Conservation (phyloP, 257 asterid genomes). For the Lithospermum erythrorhizon region DNA sequence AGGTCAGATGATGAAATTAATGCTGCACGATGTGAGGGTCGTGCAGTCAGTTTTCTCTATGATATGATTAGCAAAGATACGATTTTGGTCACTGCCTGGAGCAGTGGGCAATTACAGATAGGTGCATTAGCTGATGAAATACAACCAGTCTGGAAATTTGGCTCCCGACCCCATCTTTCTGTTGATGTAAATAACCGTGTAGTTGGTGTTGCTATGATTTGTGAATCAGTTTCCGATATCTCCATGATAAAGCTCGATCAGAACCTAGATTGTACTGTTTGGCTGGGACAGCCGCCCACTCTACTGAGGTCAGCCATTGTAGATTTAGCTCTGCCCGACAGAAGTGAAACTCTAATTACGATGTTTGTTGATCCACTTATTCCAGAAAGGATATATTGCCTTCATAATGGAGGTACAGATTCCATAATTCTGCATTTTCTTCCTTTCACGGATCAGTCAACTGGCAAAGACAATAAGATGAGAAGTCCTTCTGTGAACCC, state of each 20-base stretch:
- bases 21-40: slow-evolving; percentile 47
- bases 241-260: slow-evolving; percentile 33
- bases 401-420: slow-evolving; percentile 79
- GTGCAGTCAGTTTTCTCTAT: slow-evolving; percentile 72
- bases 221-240: slow-evolving; percentile 44
- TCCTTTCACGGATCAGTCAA: slow-evolving; percentile 59
- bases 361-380: slow-evolving; percentile 61
- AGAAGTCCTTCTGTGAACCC: slow-evolving; percentile 71
- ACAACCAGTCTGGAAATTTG: slow-evolving; percentile 70
- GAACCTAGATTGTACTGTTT: slow-evolving; percentile 34
- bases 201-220: slow-evolving; percentile 75
- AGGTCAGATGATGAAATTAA: slow-evolving; percentile 26
- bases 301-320: slow-evolving; percentile 65
- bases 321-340: slow-evolving; percentile 71
- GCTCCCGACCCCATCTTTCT: slow-evolving; percentile 54
- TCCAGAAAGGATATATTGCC: slow-evolving; percentile 66
- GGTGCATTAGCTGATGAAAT: slow-evolving; percentile 92
- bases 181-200: slow-evolving; percentile 49
- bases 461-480: slow-evolving; percentile 45
- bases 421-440: slow-evolving; percentile 73
- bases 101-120: slow-evolving; percentile 69
- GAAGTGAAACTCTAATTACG: slow-evolving; percentile 30
- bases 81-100: slow-evolving; percentile 68
- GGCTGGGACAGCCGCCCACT: slow-evolving; percentile 89
- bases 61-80: slow-evolving; percentile 68